Conservation (phyloP, 2,329 filamentous ascomycete genomes). For the Blumeriella jaapii region DNA sequence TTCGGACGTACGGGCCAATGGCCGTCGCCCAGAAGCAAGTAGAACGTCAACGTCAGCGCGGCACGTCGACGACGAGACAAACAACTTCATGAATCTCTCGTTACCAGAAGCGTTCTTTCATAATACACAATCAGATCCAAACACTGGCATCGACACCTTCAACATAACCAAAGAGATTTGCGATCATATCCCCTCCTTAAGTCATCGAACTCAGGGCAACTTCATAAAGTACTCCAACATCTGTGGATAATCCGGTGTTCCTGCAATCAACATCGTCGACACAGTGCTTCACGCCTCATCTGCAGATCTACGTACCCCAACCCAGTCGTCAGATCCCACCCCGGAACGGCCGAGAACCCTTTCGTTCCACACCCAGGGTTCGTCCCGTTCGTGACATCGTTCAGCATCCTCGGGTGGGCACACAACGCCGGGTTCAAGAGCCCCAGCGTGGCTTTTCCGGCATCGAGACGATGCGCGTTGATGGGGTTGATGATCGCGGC, state of each 20-base stretch:
- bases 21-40: too few relatives aligned
- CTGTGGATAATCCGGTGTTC: constrained; percentile 22
- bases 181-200: neutral
- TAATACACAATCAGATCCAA: too few relatives aligned
- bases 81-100: too few relatives aligned
- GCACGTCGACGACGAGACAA: too few relatives aligned
- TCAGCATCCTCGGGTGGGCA: constrained; percentile 21
- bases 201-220: constrained; percentile 4
- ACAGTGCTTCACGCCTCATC: neutral
- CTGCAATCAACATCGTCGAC: constrained; percentile 12
- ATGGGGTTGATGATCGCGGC: constrained; percentile 47
- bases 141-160: too few relatives aligned
- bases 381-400: constrained; percentile 29
- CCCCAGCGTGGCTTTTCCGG: constrained; percentile 33
- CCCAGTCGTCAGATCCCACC: constrained; percentile 31
- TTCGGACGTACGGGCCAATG: too few relatives aligned
- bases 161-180: neutral
- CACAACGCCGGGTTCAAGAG: constrained; percentile 35
- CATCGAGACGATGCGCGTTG: constrained; percentile 46
- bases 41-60: too few relatives aligned
- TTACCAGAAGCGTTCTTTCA: too few relatives aligned
- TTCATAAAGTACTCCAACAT: constrained; percentile 13
- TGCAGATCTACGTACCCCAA: constrained; percentile 19
- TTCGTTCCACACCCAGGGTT: constrained; percentile 30
- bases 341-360: constrained; percentile 23